phyloP scores from a whole-genome alignment of 169 alveolate species.

The Blepharisma undulans region DNA sequence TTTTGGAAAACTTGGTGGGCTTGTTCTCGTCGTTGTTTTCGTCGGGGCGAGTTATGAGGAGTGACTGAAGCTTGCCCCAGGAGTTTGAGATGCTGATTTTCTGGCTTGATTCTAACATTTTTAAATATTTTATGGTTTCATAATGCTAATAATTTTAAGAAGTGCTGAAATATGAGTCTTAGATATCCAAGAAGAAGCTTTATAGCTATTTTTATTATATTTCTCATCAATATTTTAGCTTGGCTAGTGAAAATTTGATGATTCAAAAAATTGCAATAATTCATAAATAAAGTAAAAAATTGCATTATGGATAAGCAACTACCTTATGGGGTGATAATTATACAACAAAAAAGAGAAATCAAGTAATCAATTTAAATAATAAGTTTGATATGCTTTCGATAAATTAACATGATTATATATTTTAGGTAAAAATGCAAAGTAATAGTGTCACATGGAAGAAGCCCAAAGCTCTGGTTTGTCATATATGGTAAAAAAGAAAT shows the following conservation, averaged over 20 bases:
- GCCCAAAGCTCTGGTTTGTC: slow-evolving; percentile 64
- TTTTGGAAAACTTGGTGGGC: neutral
- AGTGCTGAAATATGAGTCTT: neutral
- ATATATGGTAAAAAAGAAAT: slow-evolving; percentile 47
- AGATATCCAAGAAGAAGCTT: neutral
- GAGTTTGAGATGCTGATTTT: neutral
- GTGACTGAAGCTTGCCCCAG: neutral
- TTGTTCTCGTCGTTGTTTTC: neutral
- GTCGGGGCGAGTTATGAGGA: neutral
- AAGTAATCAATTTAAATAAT: too few relatives aligned
- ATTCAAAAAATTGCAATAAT: neutral
- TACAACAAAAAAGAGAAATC: neutral
- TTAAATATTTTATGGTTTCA: neutral
- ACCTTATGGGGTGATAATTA: too few relatives aligned
- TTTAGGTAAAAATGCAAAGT: neutral
- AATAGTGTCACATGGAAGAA: neutral
- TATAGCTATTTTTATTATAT: too few relatives aligned
- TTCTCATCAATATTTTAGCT: too few relatives aligned
- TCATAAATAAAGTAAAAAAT: neutral
- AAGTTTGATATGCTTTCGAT: neutral
- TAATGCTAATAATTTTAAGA: neutral
- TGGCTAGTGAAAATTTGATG: too few relatives aligned
- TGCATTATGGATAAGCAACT: too few relatives aligned
- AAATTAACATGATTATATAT: neutral
- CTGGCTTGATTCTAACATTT: neutral